Percentiles rank a stretch among this genome's conserved stretches.
Evolutionary conservation across 2,329 filamentous ascomycete genomes (phyloP).

Genomic region (Kalaharituber pfeilii): DNA sequence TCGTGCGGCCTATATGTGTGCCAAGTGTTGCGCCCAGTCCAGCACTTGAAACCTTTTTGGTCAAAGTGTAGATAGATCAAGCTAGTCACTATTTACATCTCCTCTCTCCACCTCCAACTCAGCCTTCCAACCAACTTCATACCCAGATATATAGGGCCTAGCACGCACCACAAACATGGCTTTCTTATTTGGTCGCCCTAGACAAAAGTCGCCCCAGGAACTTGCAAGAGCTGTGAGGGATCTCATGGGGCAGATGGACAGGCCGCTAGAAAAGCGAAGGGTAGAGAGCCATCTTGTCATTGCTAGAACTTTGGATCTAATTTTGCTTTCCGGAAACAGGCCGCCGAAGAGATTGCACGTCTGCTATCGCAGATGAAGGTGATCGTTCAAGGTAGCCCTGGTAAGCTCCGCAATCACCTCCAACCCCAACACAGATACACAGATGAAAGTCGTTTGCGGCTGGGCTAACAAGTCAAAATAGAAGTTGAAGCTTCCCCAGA

Average conservation of each 20-base stretch:
- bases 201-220: slow-evolving; percentile 44
- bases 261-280: slow-evolving; percentile 39
- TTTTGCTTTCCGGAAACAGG: slow-evolving; percentile 33
- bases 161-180: slow-evolving; percentile 40
- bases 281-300: slow-evolving; percentile 26
- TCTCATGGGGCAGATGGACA: slow-evolving; percentile 42
- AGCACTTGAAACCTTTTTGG: too few relatives aligned
- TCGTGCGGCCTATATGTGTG: too few relatives aligned
- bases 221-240: slow-evolving; percentile 47
- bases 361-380: slow-evolving; percentile 82
- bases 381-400: slow-evolving; percentile 80
- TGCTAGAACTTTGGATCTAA: background rate
- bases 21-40: too few relatives aligned
- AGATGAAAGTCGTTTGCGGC: background rate
- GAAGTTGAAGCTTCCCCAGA: slow-evolving; percentile 76
- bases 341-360: slow-evolving; percentile 69
- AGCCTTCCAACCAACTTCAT: slow-evolving; percentile 1
- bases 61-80: too few relatives aligned
- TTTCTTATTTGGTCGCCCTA: slow-evolving; percentile 49
- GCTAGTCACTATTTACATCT: too few relatives aligned
- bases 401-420: slow-evolving; percentile 35
- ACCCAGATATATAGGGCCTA: background rate
- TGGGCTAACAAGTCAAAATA: slow-evolving; percentile 26
- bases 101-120: slow-evolving; percentile 12
- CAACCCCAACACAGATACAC: too few relatives aligned